Base-by-base conservation (phyloP, 495 filamentous ascomycete species). In the Margaritispora aquatica region DNA sequence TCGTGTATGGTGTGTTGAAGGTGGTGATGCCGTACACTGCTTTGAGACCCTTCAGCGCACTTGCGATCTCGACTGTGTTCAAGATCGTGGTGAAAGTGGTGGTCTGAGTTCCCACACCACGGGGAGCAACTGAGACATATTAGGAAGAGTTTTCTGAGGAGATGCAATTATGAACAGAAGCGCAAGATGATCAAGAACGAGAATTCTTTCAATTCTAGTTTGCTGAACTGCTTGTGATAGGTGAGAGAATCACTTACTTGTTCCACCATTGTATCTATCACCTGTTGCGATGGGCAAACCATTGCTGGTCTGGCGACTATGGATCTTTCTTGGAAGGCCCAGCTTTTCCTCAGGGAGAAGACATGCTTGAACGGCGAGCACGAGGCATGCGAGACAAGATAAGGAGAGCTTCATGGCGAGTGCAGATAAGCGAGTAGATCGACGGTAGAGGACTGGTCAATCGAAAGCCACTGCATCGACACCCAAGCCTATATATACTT, bases 1-100 rank as follows among this genome's bases (percentile, higher is more conserved):
- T 72, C 57, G 62, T 69, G 64, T 67, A 70, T 2, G 69, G 69
- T 2, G 63, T 58, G 17, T 57, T 63, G 57, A 73, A 70, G n/a
- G 60, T 60, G 15, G 52, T 26, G 54, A 71, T 53, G 10, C 64
- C 61, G 61, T 71, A 75, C 23, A 54, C 58, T 1, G 60, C 68
- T 19, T 38, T 67, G 17, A 75, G 66, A 7, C 64, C 71, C 38
- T 69, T 55, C 21, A 73, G 9, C 17, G 63, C 73, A 1, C 65
- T 67, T n/a, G 41, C 17, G 50, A 75, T 68, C 60, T 75, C 73
- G 17, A 64, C 59, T 2, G 68, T 44, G 58, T 66, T 73, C 23
- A 75, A 54, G 34, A 73, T 65, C 17, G 58, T 67, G 24, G 60
- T 57, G 49, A 70, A 58, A 19, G 58, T 62, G 20, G 58, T 60